Evolutionary conservation across 176 grass and related monocot species (phyloP).

Genomic region (Oryza officinalis): DNA sequence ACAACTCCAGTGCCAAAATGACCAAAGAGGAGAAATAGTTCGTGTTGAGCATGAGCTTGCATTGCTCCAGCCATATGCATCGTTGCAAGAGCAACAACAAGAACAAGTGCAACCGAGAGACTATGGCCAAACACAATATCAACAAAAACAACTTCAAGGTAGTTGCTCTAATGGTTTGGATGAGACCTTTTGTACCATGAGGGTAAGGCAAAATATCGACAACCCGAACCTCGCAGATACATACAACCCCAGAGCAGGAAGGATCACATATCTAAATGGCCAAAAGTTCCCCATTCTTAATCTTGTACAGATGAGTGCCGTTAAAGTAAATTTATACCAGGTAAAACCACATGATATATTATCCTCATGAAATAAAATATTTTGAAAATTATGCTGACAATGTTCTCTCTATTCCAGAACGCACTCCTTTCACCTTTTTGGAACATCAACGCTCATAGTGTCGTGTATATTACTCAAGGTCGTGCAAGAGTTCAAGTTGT

Average conservation of each 20-base stretch:
- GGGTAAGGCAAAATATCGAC: constrained; percentile 33
- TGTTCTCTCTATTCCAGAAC: not conserved
- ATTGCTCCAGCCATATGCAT: constrained; percentile 1
- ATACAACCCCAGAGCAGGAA: constrained; percentile 39
- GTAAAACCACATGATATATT: not conserved
- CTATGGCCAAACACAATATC: not conserved
- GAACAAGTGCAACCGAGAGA: not conserved
- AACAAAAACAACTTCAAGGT: not conserved
- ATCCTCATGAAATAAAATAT: not conserved
- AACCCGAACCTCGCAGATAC: constrained; percentile 27
- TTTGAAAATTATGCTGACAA: not conserved
- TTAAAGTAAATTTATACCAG: constrained; percentile 36
- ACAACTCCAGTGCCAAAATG: constrained; percentile 24
- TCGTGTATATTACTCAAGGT: constrained; percentile 41
- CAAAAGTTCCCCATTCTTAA: constrained; percentile 49
- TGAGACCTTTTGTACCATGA: constrained; percentile 41
- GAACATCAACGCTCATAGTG: constrained; percentile 35
- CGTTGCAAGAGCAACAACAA: constrained; percentile 18
- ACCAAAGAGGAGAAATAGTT: constrained; percentile 31
- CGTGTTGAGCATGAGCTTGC: not conserved
- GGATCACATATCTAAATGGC: constrained; percentile 34
- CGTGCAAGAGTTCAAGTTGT: constrained; percentile 26
- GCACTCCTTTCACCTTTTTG: constrained; percentile 37
- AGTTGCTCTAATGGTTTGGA: constrained; percentile 21
- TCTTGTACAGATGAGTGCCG: constrained; percentile 43